A percentile compares a stretch with the other conserved stretches of the same genome.
phyloP scores from a whole-genome alignment of 192 early-diverging fungal species.

The Blastocladiella britannica region DNA sequence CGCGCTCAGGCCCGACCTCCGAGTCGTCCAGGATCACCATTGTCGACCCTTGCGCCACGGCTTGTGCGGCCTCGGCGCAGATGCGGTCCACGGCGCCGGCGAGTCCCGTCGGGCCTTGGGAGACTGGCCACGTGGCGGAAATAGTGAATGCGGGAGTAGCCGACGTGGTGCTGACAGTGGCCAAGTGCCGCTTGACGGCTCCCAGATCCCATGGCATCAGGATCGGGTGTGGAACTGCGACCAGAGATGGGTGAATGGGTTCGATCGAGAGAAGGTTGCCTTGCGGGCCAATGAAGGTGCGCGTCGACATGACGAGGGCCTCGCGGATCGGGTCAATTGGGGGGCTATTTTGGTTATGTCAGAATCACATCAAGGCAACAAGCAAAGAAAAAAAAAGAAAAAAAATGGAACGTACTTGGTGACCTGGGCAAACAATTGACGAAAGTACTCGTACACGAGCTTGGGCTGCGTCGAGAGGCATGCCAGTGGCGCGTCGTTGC shows the following conservation, averaged over 20 bases:
- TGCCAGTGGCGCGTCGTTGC: constrained; percentile 85
- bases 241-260: constrained; percentile 31
- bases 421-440: constrained; percentile 93
- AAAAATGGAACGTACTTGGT: too few relatives aligned
- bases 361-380: neutral
- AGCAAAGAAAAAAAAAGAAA: too few relatives aligned
- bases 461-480: constrained; percentile 74
- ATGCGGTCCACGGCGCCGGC: constrained; percentile 60
- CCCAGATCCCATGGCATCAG: constrained; percentile 32
- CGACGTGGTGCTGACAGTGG: too few relatives aligned
- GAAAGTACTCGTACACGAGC: constrained; percentile 90
- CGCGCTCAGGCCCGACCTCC: constrained; percentile 33
- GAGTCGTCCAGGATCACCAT: constrained; percentile 71
- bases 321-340: constrained; percentile 99
- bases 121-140: constrained; percentile 64
- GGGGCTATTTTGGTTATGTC: too few relatives aligned
- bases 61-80: constrained; percentile 58
- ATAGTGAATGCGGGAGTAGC: constrained; percentile 50
- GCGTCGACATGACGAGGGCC: constrained; percentile 90
- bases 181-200: constrained; percentile 58
- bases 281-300: constrained; percentile 82
- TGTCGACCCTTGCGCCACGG: constrained; percentile 60
- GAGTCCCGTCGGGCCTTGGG: constrained; percentile 62
- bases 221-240: neutral
- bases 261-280: constrained; percentile 81